Evolutionary conservation across 2,329 filamentous ascomycete genomes (phyloP).

Genomic region (Hypoxylon sp.): DNA sequence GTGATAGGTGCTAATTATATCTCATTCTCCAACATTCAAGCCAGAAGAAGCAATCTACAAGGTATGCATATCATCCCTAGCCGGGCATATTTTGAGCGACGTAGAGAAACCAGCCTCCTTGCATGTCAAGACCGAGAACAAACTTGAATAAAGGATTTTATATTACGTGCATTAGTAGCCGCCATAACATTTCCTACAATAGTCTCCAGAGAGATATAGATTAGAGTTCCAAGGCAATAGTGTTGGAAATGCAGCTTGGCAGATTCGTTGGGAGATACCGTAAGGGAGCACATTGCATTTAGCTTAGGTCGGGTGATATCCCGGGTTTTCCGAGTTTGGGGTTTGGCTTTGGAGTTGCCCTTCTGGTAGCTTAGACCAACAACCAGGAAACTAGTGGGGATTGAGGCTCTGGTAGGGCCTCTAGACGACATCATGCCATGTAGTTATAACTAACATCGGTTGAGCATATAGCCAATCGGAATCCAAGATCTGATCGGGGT

Average conservation of each 20-base stretch:
- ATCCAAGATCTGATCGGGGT: slow-evolving; percentile 28
- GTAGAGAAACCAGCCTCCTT: neutral
- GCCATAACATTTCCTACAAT: neutral
- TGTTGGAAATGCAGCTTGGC: slow-evolving; percentile 23
- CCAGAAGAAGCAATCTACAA: neutral
- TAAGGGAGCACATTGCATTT: slow-evolving; percentile 20
- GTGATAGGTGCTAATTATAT: neutral
- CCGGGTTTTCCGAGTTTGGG: slow-evolving; percentile 35
- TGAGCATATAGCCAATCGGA: slow-evolving; percentile 33
- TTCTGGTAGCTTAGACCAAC: slow-evolving; percentile 28
- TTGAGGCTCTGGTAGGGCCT: slow-evolving; percentile 42
- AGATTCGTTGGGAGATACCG: slow-evolving; percentile 16
- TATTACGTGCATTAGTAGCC: neutral
- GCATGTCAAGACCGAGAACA: neutral
- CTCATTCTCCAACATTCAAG: neutral
- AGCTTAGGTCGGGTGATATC: slow-evolving; percentile 23
- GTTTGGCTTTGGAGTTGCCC: slow-evolving; percentile 34
- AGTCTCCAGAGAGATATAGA: slow-evolving; percentile 9
- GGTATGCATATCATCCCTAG: neutral
- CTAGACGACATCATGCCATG: slow-evolving; percentile 33
- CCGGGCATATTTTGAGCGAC: neutral
- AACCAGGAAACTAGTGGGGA: slow-evolving; percentile 33
- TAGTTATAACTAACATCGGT: slow-evolving; percentile 31
- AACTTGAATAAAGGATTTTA: slow-evolving; percentile 4
- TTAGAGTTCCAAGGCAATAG: slow-evolving; percentile 7